Evolutionary conservation across 2,329 filamentous ascomycete species (phyloP), one percentile per base, ranked within the genome.

Genomic region (Hawksworthiomyces lignivorus): DNA sequence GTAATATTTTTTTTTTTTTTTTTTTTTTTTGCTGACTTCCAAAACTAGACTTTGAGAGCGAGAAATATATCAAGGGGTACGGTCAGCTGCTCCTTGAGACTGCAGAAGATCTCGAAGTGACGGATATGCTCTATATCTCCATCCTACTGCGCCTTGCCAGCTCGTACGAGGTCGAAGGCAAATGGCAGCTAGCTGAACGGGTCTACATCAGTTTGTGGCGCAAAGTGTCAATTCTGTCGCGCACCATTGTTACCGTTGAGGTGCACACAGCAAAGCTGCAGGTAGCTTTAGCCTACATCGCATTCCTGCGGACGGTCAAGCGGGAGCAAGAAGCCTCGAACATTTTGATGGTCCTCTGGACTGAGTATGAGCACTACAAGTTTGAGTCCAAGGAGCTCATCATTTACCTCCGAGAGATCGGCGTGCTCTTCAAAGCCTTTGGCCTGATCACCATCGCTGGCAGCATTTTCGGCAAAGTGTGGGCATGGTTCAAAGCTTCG

Each of bases 201-300:
- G 54, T 65, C 7, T 66, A 63, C 42, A 55, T 65, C 39, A 56
- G 54, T 15, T 56, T 67, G 7, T 67, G 63, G 63, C 57, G 61
- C 6, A 57, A 56, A n/a, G 53, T 65, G 36, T 62, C 59, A 7
- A 50, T 56, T 19, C 53, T 55, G 7, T 57, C 56, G 28, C 55
- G 56, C 12, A 47, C 50, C 22, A 57, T 57, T 9, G 45, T 49
- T 1, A 59, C 53, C 2, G 39, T 56, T 2, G 58, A 65, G 29
- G 49, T 63, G 10, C 60, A 64, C 32, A 47, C 62, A 3, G 50
- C 57, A 36, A 64, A 62, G 48, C 56, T 67, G 31, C 55, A 56
- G 41, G 61, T 67, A 37, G 61, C 62, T 2, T 50, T 65, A 3
- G 58, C 61, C 45, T 67, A 66, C 38, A 49, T 57, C 37, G 50